phyloP scores from a whole-genome alignment of 768 basidiomycete genomes.

The Tremella yokohamensis region DNA sequence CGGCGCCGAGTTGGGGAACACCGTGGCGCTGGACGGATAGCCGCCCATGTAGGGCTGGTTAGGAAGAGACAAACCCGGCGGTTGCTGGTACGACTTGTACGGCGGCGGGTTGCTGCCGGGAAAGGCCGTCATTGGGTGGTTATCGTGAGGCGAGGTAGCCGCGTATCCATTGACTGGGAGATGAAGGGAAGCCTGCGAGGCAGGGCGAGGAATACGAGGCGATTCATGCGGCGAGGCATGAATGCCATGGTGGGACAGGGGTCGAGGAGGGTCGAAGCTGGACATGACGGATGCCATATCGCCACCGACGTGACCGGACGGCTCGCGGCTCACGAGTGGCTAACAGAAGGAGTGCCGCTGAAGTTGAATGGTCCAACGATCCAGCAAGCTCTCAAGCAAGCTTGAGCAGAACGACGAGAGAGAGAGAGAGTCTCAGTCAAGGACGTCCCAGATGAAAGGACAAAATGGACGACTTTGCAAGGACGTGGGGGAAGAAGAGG shows the following conservation, averaged over 20 bases:
- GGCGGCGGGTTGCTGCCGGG: constrained; percentile 5
- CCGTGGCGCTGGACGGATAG: constrained; percentile 20
- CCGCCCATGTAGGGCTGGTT: constrained; percentile 21
- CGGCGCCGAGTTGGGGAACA: constrained; percentile 7
- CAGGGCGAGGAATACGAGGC: constrained; percentile 31
- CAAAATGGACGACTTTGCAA: constrained; percentile 15
- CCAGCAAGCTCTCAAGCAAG: too few relatives aligned
- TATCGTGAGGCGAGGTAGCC: constrained; percentile 14
- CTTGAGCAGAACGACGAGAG: constrained; percentile 13
- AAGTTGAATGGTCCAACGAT: too few relatives aligned
- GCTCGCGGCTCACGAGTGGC: not conserved
- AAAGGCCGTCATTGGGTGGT: constrained; percentile 21
- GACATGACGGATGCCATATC: constrained; percentile 3
- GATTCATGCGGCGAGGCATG: constrained; percentile 30
- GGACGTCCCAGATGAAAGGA: constrained; percentile 28
- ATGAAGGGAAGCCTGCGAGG: constrained; percentile 37
- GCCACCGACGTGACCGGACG: not conserved
- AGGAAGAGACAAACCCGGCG: constrained; percentile 18
- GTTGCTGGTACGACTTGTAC: constrained; percentile 12
- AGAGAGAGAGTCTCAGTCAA: constrained; percentile 12
- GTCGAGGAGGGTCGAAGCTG: constrained; percentile 22
- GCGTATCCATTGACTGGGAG: constrained; percentile 18
- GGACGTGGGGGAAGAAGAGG: constrained; percentile 12
- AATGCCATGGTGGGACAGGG: constrained; percentile 37
- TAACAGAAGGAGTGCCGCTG: too few relatives aligned